These are phyloP conservation scores for Neofusicoccum laricinum DNA, from an alignment of 2,329 filamentous ascomycete genomes.

Conservation along the genomic window DNA sequence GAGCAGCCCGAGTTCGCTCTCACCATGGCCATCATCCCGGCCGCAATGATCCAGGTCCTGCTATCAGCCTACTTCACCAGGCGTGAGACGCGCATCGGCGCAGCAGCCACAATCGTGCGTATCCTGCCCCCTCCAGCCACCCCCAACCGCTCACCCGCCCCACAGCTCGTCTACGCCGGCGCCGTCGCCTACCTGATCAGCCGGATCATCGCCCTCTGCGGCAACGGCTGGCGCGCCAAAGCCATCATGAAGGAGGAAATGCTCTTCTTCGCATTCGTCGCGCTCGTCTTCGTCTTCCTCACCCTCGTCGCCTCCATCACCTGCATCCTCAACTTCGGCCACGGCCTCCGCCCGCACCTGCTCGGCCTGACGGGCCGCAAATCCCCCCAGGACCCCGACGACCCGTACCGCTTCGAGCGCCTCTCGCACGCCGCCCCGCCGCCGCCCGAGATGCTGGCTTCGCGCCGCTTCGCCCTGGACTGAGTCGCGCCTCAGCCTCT, in stretches of 20 bases:
- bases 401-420: slow-evolving; percentile 2
- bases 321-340: slow-evolving; percentile 24
- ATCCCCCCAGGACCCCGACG: neutral
- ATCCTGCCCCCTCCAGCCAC: neutral
- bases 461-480: slow-evolving; percentile 1
- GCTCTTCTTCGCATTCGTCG: slow-evolving; percentile 22
- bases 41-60: slow-evolving; percentile 19
- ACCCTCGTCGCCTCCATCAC: slow-evolving; percentile 12
- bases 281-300: slow-evolving; percentile 16
- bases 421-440: neutral
- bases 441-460: neutral
- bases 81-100: slow-evolving; percentile 19
- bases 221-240: slow-evolving; percentile 3
- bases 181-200: slow-evolving; percentile 24
- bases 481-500: neutral
- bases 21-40: slow-evolving; percentile 26
- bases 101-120: slow-evolving; percentile 21
- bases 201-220: slow-evolving; percentile 23
- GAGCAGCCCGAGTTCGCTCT: slow-evolving; percentile 24
- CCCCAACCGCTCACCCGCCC: neutral
- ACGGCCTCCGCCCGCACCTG: slow-evolving; percentile 25
- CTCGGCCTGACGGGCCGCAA: neutral
- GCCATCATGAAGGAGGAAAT: slow-evolving; percentile 26
- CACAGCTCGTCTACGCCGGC: slow-evolving; percentile 19
- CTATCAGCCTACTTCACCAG: slow-evolving; percentile 19